Evolutionary conservation across 176 grass and related monocot species (phyloP).

Genomic region (Oryza officinalis): DNA sequence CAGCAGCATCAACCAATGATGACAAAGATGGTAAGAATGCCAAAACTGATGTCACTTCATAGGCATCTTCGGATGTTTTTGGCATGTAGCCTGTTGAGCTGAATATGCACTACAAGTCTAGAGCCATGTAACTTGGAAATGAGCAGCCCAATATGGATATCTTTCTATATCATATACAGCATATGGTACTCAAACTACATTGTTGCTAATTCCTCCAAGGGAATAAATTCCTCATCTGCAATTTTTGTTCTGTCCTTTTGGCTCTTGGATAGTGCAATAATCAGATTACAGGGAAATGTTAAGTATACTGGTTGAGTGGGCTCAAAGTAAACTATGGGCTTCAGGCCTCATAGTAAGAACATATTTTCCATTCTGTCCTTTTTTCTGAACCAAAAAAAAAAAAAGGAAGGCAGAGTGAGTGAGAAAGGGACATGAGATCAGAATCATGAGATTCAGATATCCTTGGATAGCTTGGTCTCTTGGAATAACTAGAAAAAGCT

Average conservation of each 20-base stretch:
- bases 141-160: background rate
- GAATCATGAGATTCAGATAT: background rate
- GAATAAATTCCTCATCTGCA: background rate
- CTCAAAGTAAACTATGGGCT: background rate
- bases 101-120: conserved; percentile 9
- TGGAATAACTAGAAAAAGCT: background rate
- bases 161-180: background rate
- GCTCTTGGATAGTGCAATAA: background rate
- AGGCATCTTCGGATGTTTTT: background rate
- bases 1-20: conserved; percentile 38
- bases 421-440: background rate
- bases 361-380: background rate
- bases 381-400: background rate
- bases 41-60: conserved; percentile 2
- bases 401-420: background rate
- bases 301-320: background rate
- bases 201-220: background rate
- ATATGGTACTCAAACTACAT: background rate
- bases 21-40: conserved; percentile 36
- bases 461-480: background rate
- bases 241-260: background rate
- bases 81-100: background rate
- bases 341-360: background rate
- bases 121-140: background rate
- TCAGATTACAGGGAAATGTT: background rate